These are phyloP conservation scores for Fistulifera solaris DNA, from an alignment of 108 stramenopile species.

Conservation along the genomic window DNA sequence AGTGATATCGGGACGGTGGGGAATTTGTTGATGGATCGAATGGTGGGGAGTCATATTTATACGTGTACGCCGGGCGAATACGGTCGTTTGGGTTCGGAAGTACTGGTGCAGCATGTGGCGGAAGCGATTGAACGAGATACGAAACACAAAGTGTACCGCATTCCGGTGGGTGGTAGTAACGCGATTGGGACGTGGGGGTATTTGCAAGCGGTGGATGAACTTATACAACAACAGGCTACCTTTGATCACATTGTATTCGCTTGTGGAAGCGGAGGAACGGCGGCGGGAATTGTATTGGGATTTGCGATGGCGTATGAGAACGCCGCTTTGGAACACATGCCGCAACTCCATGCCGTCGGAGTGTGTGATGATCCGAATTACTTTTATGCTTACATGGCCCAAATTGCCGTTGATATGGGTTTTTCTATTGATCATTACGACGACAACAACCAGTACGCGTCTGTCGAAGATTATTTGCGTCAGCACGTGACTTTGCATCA, in stretches of 20 bases:
- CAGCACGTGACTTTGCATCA: slow-evolving; percentile 51
- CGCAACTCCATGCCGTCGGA: slow-evolving; percentile 70
- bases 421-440: slow-evolving; percentile 12
- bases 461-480: slow-evolving; percentile 45
- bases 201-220: slow-evolving; percentile 71
- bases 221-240: slow-evolving; percentile 27
- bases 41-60: slow-evolving; percentile 64
- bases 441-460: background rate
- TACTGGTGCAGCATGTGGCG: slow-evolving; percentile 44
- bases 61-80: slow-evolving; percentile 85
- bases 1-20: slow-evolving; percentile 48
- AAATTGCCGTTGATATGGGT: slow-evolving; percentile 69
- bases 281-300: slow-evolving; percentile 71
- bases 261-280: slow-evolving; percentile 84
- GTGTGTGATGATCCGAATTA: slow-evolving; percentile 87
- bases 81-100: slow-evolving; percentile 57
- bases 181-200: slow-evolving; percentile 83
- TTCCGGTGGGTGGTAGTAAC: slow-evolving; percentile 87
- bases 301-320: slow-evolving; percentile 33
- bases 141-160: slow-evolving; percentile 39
- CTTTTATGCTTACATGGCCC: slow-evolving; percentile 61
- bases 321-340: slow-evolving; percentile 7
- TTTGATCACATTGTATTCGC: slow-evolving; percentile 86
- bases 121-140: slow-evolving; percentile 21
- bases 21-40: slow-evolving; percentile 75